Evolutionary conservation across 2,329 filamentous ascomycete genomes (phyloP), one percentile per base, ranked within the genome.

Genomic region (Trichoderma oligosporum): DNA sequence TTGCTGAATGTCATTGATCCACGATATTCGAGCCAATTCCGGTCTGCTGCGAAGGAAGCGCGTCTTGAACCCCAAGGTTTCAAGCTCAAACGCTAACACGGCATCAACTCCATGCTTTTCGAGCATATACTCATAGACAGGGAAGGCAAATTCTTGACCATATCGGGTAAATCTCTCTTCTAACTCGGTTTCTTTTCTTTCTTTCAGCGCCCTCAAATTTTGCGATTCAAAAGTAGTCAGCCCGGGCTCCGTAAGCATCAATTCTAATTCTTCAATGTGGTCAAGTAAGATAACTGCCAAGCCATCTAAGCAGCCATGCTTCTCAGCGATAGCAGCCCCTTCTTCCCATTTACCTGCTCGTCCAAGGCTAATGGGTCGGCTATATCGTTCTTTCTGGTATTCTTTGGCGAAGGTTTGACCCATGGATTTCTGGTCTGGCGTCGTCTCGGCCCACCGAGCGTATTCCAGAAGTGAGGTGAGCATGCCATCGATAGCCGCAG

Each of bases 1-100:
- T 22, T 82, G 81, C 60, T 85, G 79, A 7, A 97, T 81, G 68
- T 97, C 92, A 69, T 99, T 95, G 74, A 99, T 96, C 94, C 94
- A 99, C 47, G 87, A 86, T 42, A 99, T 79, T 65, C 90, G 90
- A 25, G 87, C 86, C 61, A 91, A 84, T 61, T 85, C 80, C 0
- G 85, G 82, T 61, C 85, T 83, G 56, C 83, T 85, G 39, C 89
- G 84, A 46, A 99, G 78, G 66, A 91, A 99, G 51, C 80, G 79
- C 0, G 91, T 96, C 56, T 96, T 82, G 66, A 85, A 87, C n/a
- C 76, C 75, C 49, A 82, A 74, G 62, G 85, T 84, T 65, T 92
- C 88, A 56, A 84, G 75, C 24, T 86, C 78, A 59, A 89, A 89
- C 64, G 85, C 81, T 53, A 99, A 79, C 25, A 97, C 78, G 1